Evolutionary conservation across 495 filamentous ascomycete genomes (phyloP).

Genomic region (Penicillium antarcticum): DNA sequence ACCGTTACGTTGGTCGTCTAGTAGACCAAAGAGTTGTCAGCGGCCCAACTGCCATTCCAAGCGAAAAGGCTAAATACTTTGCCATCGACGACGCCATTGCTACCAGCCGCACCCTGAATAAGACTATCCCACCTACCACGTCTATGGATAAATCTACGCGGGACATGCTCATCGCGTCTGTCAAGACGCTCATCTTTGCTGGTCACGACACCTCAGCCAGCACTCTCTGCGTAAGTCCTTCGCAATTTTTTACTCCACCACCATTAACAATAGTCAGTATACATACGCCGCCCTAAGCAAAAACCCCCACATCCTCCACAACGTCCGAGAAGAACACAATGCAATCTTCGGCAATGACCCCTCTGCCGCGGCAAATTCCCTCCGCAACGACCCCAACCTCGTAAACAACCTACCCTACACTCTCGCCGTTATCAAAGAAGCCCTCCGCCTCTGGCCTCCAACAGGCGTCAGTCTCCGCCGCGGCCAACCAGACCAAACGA

Average conservation of each 20-base stretch:
- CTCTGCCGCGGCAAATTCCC: constrained; percentile 7
- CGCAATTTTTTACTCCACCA: constrained; percentile 5
- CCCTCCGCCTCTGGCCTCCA: constrained; percentile 42
- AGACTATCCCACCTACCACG: not conserved
- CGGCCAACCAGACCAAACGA: constrained; percentile 6
- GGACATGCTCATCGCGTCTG: not conserved
- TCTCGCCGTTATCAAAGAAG: constrained; percentile 47
- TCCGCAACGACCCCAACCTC: constrained; percentile 30
- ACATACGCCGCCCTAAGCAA: constrained; percentile 44
- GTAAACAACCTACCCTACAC: constrained; percentile 44
- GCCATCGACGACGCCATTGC: constrained; percentile 3
- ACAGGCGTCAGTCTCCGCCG: constrained; percentile 12
- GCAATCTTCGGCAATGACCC: constrained; percentile 27
- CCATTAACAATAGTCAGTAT: constrained; percentile 31
- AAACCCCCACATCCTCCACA: constrained; percentile 35
- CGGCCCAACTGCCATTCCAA: not conserved
- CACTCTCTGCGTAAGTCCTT: constrained; percentile 14
- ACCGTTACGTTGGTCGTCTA: constrained; percentile 3
- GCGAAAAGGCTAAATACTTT: not conserved
- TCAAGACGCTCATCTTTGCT: constrained; percentile 28
- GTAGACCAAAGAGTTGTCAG: not conserved
- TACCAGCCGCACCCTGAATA: not conserved
- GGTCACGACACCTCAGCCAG: constrained; percentile 34
- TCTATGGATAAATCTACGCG: not conserved
- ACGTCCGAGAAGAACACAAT: constrained; percentile 46